A percentile compares a stretch with the other conserved stretches of the same genome.
These are phyloP conservation scores for Zizania latifolia DNA, from an alignment of 176 grass and related monocot species.

Conservation along the genomic window DNA sequence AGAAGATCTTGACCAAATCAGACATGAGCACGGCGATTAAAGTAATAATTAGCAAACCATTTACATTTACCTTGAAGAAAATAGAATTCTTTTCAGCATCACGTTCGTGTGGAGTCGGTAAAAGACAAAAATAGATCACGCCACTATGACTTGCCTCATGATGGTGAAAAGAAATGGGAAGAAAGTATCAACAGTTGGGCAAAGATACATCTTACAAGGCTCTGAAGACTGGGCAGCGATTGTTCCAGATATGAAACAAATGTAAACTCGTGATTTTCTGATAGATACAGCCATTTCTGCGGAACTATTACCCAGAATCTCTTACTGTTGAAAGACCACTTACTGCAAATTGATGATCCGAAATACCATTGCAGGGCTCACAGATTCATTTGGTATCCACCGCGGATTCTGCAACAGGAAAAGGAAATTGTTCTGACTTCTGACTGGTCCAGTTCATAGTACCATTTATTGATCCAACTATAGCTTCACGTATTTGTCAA, in stretches of 20 bases:
- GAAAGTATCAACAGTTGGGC: neutral
- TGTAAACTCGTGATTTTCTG: neutral
- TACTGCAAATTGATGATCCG: conserved; percentile 17
- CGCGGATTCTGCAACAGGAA: conserved; percentile 8
- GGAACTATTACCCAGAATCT: conserved; percentile 22
- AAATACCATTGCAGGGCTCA: conserved; percentile 1
- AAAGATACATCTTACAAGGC: conserved; percentile 10
- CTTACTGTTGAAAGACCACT: conserved; percentile 11
- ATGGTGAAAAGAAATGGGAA: neutral
- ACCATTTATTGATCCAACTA: conserved; percentile 39
- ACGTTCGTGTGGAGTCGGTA: conserved; percentile 5
- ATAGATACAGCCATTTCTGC: conserved; percentile 12
- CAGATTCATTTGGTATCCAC: conserved; percentile 1
- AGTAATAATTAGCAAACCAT: neutral
- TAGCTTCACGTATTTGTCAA: conserved; percentile 94
- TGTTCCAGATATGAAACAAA: neutral
- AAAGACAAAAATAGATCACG: neutral
- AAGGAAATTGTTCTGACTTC: too few species aligned
- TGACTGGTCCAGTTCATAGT: neutral
- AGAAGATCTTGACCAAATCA: neutral
- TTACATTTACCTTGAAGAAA: conserved; percentile 21
- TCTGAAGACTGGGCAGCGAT: neutral
- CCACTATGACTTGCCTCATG: conserved; percentile 4
- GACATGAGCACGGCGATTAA: neutral
- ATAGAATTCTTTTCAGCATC: conserved; percentile 1